Evolutionary conservation across 1,284 basidiomycete species (phyloP), one percentile per base, ranked within the genome.

Genomic region (Inonotus obliquus): DNA sequence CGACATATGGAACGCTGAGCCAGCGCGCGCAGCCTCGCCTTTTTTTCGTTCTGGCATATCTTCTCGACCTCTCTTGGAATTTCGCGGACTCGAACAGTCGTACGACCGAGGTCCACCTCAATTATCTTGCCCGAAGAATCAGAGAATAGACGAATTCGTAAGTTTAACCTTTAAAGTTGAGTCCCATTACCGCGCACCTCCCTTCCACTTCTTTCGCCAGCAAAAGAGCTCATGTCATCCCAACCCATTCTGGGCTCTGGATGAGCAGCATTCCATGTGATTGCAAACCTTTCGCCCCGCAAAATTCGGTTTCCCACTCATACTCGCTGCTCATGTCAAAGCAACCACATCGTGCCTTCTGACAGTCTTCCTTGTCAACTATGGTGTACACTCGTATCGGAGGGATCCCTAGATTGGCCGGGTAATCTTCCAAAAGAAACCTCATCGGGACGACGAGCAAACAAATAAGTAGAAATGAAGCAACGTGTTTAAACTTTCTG

Each of bases 351-450:
- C 51, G 51, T 52, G 51, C 29, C 32, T 11, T 52, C 32, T 52
- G 51, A 52, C 51, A 52, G 51, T 35, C 51, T 52, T 52, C 51
- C 25, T 52, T 52, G 51, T 32, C 51, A 52, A 11, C 47, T 52
- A 23, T 35, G 9, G 23, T 35, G 17, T 27, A 27, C 29, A 27
- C n/a, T 52, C 25, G 48, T 35, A n/a, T 52, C 32, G 51, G 51
- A 35, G 51, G n/a, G 17, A 29, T 52, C 51, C 41, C 17, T 44
- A n/a, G 41, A 14, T 14, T 21, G 41, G 7, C 41, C 41, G 17
- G 41, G 7, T n/a, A 7, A 44, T 44, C 41, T n/a, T n/a, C 41
- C 41, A 17, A 9, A 17, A 44, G n/a, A 21, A 17, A 9, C 41
- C 7, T 44, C 17, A 14, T 44, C 27, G 32, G 51, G 23, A 27